Conservation (phyloP, 1,284 basidiomycete genomes). For the Malassezia obtusa region DNA sequence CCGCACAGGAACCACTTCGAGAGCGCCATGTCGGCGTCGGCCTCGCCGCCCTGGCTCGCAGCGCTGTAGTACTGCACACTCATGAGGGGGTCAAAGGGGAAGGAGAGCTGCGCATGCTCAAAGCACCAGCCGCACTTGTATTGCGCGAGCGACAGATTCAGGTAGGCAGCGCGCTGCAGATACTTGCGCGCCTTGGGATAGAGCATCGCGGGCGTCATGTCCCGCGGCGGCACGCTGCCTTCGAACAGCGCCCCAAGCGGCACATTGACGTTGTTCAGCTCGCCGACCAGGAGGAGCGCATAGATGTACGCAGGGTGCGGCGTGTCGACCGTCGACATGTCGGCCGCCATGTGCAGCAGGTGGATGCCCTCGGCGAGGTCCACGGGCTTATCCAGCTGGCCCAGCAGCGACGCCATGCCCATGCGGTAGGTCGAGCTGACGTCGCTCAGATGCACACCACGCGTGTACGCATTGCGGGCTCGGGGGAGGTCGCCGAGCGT, state of each 20-base stretch:
- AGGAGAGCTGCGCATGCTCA: constrained; percentile 77
- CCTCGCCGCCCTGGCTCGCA: constrained; percentile 59
- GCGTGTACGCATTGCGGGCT: constrained; percentile 71
- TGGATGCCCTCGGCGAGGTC: constrained; percentile 59
- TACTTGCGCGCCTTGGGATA: constrained; percentile 28
- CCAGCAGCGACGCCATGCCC: constrained; percentile 79
- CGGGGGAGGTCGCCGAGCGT: constrained; percentile 62
- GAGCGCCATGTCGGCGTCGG: constrained; percentile 83
- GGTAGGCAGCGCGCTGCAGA: constrained; percentile 72
- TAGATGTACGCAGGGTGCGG: constrained; percentile 74
- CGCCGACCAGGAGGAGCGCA: constrained; percentile 67
- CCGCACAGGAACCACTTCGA: constrained; percentile 92
- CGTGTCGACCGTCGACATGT: constrained; percentile 61
- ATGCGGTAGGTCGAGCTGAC: constrained; percentile 62
- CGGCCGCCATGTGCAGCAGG: constrained; percentile 67
- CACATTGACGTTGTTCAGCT: constrained; percentile 45
- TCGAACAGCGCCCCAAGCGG: constrained; percentile 22
- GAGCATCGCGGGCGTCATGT: constrained; percentile 29
- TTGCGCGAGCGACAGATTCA: constrained; percentile 77
- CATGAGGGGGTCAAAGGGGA: constrained; percentile 76
- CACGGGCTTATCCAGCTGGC: constrained; percentile 63
- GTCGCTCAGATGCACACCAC: constrained; percentile 61
- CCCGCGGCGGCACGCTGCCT: constrained; percentile 13
- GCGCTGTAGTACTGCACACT: constrained; percentile 81
- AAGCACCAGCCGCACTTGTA: constrained; percentile 80